Percentiles rank a stretch among this genome's conserved stretches.
These are phyloP conservation scores for Chaetomium fimeti DNA, from an alignment of 495 filamentous ascomycete genomes.

Conservation along the genomic window DNA sequence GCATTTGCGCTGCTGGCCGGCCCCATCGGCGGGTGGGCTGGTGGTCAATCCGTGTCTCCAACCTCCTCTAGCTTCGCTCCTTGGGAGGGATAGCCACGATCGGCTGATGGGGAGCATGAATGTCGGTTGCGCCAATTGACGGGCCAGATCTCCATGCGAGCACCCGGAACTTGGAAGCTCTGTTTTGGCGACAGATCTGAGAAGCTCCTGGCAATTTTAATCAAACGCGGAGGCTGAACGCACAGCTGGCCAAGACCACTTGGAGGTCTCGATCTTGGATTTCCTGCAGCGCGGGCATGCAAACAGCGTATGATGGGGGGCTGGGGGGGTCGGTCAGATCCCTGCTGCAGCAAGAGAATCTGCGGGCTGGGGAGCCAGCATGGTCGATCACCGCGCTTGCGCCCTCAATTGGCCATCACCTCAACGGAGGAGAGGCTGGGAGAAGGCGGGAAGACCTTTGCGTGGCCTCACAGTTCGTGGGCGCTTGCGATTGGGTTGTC, in stretches of 20 bases:
- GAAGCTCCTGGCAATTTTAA: conserved; percentile 16
- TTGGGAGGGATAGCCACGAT: conserved; percentile 8
- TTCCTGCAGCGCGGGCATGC: conserved; percentile 24
- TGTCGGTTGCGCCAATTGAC: background rate
- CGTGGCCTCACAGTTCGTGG: conserved; percentile 29
- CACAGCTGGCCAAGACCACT: conserved; percentile 11
- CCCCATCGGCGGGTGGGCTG: background rate
- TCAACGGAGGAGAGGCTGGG: no score
- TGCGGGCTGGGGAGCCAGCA: conserved; percentile 29
- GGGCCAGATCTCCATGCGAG: background rate
- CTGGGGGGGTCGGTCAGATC: conserved; percentile 26
- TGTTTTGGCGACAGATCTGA: background rate
- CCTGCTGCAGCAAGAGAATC: conserved; percentile 32
- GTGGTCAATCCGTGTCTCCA: conserved; percentile 12
- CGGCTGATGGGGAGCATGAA: background rate
- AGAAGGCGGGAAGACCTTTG: background rate
- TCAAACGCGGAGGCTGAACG: conserved; percentile 8
- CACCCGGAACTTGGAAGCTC: background rate
- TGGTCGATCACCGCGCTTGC: conserved; percentile 27
- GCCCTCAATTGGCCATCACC: conserved; percentile 29
- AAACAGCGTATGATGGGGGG: conserved; percentile 19
- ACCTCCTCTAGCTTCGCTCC: conserved; percentile 13
- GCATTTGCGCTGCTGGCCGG: background rate
- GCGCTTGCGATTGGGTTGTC: conserved; percentile 33
- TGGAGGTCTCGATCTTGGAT: conserved; percentile 26